Evolutionary conservation across 495 filamentous ascomycete genomes (phyloP), one percentile per base, ranked within the genome.

Genomic region (Trichoderma virens): DNA sequence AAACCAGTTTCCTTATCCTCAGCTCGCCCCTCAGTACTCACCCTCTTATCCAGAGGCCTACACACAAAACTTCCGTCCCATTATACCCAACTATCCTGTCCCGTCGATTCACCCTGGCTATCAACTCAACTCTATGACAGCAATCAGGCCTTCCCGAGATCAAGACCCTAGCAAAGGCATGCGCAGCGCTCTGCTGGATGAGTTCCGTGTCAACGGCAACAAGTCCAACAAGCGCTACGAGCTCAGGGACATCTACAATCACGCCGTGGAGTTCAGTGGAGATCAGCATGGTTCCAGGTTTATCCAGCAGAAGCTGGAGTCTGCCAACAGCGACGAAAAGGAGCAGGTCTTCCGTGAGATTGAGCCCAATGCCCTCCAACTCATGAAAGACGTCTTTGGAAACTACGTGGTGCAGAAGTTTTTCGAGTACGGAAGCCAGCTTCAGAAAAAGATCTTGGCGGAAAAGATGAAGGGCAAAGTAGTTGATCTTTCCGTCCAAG

Each of bases 381-480:
- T 98, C 47, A 97, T 96, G 92, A 93, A 88, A 13, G 95, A 98
- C 71, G 88, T 97, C 16, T 98, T 97, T 71, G 94, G 94, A 20
- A 98, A 98, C 74, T 98, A 98, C 71, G 94, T 98, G 39, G 94
- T 98, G 27, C 94, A 98, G 70, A 98, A 97, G 72, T 86, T 98
- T 66, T 98, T 97, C 68, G 93, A 98, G 75, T 92, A 98, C 70
- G 95, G 95, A 34, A 96, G 92, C 67, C 93, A 97, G 72, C 81
- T 85, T 7, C 95, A 98, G 73, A 98, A 98, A 76, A 92, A 89
- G 73, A 81, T 88, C 2, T 73, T 98, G 47, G 93, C 91, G 4
- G 85, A 85, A 61, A 83, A 88, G 68, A 97, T 98, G 92, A 90
- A 90, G 70, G 86, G 86, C 0, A 89, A 92, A 69, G 86, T 98